phyloP scores from a whole-genome alignment of 305 asterid genomes.

The Nicotiana rustica region DNA sequence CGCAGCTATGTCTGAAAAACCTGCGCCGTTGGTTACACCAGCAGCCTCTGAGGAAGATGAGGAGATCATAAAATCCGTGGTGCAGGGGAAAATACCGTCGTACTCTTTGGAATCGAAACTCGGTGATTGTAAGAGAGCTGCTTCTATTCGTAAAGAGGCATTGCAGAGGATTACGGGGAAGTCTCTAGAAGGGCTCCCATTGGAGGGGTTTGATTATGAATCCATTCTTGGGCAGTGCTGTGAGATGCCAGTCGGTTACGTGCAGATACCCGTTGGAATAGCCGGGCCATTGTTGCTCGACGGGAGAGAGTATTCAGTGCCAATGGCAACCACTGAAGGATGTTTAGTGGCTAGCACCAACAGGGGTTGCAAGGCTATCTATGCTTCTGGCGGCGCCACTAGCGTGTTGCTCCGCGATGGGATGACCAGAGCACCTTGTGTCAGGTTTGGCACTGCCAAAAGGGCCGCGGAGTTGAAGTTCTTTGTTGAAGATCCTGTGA shows the following conservation, averaged over 20 bases:
- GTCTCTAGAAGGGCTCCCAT: conserved; percentile 34
- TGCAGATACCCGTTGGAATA: conserved; percentile 35
- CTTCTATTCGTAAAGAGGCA: conserved; percentile 11
- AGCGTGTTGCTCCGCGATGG: conserved; percentile 33
- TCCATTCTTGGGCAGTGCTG: conserved; percentile 38
- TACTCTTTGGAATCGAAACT: conserved; percentile 32
- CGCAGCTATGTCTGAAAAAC: conserved; percentile 31
- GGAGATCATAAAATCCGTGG: conserved; percentile 36
- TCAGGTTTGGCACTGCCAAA: conserved; percentile 34
- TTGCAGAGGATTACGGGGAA: conserved; percentile 38
- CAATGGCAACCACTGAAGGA: conserved; percentile 38
- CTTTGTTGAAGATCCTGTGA: conserved; percentile 34
- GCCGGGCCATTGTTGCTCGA: conserved; percentile 35
- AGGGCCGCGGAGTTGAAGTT: conserved; percentile 37
- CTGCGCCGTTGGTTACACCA: neutral
- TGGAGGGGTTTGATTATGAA: conserved; percentile 35
- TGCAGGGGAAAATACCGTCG: conserved; percentile 34
- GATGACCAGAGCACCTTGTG: conserved; percentile 39
- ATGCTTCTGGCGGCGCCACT: conserved; percentile 35
- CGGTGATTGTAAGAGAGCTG: conserved; percentile 35
- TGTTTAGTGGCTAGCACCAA: conserved; percentile 39
- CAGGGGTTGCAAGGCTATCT: conserved; percentile 35
- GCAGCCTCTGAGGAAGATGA: conserved; percentile 37
- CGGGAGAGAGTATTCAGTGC: conserved; percentile 33
- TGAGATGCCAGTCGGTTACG: conserved; percentile 35